phyloP scores from a whole-genome alignment of 768 basidiomycete genomes.

The Mycena metata region DNA sequence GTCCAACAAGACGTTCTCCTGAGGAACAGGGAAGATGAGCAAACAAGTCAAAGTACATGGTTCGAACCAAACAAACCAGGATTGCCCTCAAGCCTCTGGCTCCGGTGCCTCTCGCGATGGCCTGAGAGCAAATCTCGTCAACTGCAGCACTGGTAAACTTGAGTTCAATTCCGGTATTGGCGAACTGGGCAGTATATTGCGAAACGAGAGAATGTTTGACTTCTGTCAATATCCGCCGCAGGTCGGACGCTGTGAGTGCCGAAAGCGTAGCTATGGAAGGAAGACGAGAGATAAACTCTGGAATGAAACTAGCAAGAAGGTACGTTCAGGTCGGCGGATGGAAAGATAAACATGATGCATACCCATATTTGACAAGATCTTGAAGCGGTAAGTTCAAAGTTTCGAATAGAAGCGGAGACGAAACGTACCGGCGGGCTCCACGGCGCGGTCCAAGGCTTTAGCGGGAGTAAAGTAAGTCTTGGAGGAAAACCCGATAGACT shows the following conservation, averaged over 20 bases:
- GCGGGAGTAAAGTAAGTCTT: constrained; percentile 69
- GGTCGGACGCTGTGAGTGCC: constrained; percentile 83
- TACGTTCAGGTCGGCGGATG: constrained; percentile 6
- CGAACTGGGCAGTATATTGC: constrained; percentile 89
- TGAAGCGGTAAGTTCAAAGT: constrained; percentile 7
- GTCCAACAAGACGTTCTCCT: constrained; percentile 88
- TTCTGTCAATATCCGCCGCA: constrained; percentile 92
- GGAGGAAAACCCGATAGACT: constrained; percentile 93
- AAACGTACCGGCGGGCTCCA: constrained; percentile 75
- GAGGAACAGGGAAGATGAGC: constrained; percentile 16
- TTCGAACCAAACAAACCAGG: constrained; percentile 70
- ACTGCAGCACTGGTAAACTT: constrained; percentile 87
- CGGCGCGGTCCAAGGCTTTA: constrained; percentile 69
- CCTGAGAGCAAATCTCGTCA: constrained; percentile 84
- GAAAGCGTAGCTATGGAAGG: constrained; percentile 90
- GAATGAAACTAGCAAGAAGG: constrained; percentile 76
- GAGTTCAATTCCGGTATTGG: constrained; percentile 87
- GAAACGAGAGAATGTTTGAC: constrained; percentile 92
- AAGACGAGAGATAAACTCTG: constrained; percentile 95
- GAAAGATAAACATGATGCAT: constrained; percentile 27
- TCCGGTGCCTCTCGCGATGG: constrained; percentile 87
- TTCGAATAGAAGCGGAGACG: constrained; percentile 3
- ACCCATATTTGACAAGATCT: constrained; percentile 92
- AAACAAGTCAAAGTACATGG: background rate
- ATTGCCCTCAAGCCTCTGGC: constrained; percentile 92